phyloP scores from a whole-genome alignment of 75 land plant genomes.

The Ceratopteris richardii region DNA sequence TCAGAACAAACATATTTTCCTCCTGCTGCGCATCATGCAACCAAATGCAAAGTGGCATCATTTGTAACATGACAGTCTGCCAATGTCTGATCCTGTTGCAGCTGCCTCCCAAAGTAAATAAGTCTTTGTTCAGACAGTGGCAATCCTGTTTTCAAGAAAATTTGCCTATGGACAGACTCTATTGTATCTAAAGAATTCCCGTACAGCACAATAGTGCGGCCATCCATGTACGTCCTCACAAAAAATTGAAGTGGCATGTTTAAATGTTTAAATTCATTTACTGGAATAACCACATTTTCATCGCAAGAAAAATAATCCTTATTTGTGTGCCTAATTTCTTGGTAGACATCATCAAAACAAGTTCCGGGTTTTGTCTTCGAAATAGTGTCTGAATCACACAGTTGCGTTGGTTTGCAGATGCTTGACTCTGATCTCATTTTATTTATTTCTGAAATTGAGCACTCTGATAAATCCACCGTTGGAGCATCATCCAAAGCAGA shows the following conservation, averaged over 20 bases:
- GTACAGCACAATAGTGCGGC: conserved; percentile 54
- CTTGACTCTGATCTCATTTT: background rate
- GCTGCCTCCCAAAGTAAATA: conserved; percentile 71
- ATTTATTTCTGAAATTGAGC: background rate
- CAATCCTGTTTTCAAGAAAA: conserved; percentile 45
- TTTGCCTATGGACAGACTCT: conserved; percentile 42
- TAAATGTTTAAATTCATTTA: background rate
- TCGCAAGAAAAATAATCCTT: background rate
- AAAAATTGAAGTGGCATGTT: conserved; percentile 48
- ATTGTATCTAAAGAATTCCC: conserved; percentile 53
- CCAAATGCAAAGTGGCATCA: conserved; percentile 60
- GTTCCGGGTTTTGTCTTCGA: background rate
- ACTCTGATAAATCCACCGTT: background rate
- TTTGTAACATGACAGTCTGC: conserved; percentile 41
- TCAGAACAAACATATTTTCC: too few species aligned
- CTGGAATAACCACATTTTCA: background rate
- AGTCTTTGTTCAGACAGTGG: conserved; percentile 69
- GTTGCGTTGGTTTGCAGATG: background rate
- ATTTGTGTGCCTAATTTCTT: background rate
- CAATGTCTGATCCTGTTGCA: conserved; percentile 55
- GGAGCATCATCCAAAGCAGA: background rate
- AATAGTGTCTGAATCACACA: background rate
- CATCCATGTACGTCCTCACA: conserved; percentile 42
- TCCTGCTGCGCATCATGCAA: too few species aligned
- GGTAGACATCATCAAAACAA: background rate